Evolutionary conservation across 2,329 filamentous ascomycete genomes (phyloP), one percentile per base, ranked within the genome.

Genomic region (Samsoniella hepiali): DNA sequence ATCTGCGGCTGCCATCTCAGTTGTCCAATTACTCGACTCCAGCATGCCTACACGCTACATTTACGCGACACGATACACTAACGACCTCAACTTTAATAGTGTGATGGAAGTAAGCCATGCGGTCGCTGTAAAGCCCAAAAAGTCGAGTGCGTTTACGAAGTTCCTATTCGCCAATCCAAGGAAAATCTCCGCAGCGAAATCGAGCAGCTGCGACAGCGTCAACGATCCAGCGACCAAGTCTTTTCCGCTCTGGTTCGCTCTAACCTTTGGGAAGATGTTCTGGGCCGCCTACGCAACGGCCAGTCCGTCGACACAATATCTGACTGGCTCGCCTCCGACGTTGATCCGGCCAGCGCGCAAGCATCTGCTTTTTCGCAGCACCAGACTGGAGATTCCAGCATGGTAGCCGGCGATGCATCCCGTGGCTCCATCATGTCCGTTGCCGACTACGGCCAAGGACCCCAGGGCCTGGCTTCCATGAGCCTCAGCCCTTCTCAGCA

Each of bases 91-190:
- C 56, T 63, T 40, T 65, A 86, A 84, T 88, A 86, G 84, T 88
- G 86, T 69, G 85, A 88, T 68, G 86, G 86, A 7, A 76, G 81
- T 56, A 78, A 70, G 36, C 85, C 84, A 3, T 87, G 84, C 67
- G 77, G 78, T 40, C 78, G 86, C 65, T 88, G 86, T 73, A 79
- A 76, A 64, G 67, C 74, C 0, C 84, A 87, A 66, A 82, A 81
- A 61, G 73, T 80, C 45, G 80, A 86, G 31, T 88, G 86, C 65
- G 70, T 86, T 31, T 88, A 88, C 74, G 84, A 88, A 67, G 71
- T 86, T 8, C 86, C 85, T 0, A 81, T 88, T 5, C 84, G 86
- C 51, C 85, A 87, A 67, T 87, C 85, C 11, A 88, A 88, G 65
- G 85, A 88, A 65, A 81, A 82, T 59, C 78, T 88, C 5, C 81